Percentiles rank a stretch among this genome's conserved stretches.
Evolutionary conservation across 2,329 filamentous ascomycete genomes (phyloP).

Genomic region (Xylaria sp.): DNA sequence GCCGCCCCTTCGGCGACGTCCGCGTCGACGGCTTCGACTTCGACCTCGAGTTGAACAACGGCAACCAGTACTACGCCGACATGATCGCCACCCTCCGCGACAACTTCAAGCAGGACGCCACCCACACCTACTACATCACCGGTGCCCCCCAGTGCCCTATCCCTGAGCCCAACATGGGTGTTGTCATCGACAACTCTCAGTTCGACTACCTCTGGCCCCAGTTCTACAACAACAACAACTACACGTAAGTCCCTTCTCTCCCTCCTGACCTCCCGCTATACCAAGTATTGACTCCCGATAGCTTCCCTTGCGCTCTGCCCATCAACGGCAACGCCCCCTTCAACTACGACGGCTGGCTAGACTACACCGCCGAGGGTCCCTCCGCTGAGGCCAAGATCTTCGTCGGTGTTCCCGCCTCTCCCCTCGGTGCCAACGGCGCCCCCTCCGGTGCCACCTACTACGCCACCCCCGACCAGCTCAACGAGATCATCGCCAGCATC

Average conservation of each 20-base stretch:
- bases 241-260: slow-evolving; percentile 14
- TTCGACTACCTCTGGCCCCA: slow-evolving; percentile 43
- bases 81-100: slow-evolving; percentile 31
- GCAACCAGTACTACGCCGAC: slow-evolving; percentile 34
- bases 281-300: slow-evolving; percentile 8
- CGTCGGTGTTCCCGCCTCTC: slow-evolving; percentile 36
- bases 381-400: slow-evolving; percentile 37
- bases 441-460: slow-evolving; percentile 33
- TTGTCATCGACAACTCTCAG: slow-evolving; percentile 33
- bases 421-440: slow-evolving; percentile 35
- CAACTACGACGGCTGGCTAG: slow-evolving; percentile 37
- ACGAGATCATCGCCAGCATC: slow-evolving; percentile 27
- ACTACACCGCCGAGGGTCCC: slow-evolving; percentile 29
- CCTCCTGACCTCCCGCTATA: background rate
- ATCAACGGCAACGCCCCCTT: slow-evolving; percentile 30
- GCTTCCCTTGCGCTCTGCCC: slow-evolving; percentile 33
- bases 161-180: slow-evolving; percentile 40
- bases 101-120: slow-evolving; percentile 33
- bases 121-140: slow-evolving; percentile 41
- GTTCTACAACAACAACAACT: slow-evolving; percentile 44
- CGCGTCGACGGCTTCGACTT: slow-evolving; percentile 33
- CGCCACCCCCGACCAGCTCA: slow-evolving; percentile 31
- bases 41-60: slow-evolving; percentile 35
- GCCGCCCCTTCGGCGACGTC: slow-evolving; percentile 43
- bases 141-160: slow-evolving; percentile 43